Evolutionary conservation across 2,329 filamentous ascomycete species (phyloP), one percentile per base, ranked within the genome.

Genomic region (Monilinia polystroma): DNA sequence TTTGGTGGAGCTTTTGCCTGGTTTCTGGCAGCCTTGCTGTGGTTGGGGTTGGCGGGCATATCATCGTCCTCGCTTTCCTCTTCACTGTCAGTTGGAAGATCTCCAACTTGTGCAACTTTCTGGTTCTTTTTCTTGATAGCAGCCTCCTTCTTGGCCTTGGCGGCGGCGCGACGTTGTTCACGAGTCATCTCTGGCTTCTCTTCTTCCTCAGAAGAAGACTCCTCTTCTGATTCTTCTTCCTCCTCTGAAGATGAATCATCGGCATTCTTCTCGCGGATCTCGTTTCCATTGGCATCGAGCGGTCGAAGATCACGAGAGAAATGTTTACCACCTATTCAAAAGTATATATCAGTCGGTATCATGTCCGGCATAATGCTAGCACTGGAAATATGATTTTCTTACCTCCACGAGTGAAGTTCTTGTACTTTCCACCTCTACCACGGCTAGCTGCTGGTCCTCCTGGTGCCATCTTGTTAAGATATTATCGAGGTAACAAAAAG

Each of bases 371-470:
- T 11, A 35, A 35, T 35, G 5, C 6, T 35, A 41, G 4, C 8
- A 32, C 12, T 4, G 23, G 2, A 11, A 38, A n/a, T 18, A 29
- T 26, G 5, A 16, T 26, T 26, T 49, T 75, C 85, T 73, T 81
- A 94, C 94, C 93, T 84, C 94, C 94, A 80, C 94, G 86, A 73
- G 92, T 93, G 73, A 90, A 92, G 83, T 97, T 98, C 82, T 88
- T 91, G 79, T 94, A 97, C 81, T 98, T 98, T 80, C 93, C 92
- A 75, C 90, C 93, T 77, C 93, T 90, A 73, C 92, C 93, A 72
- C 79, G 78, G 68, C 66, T 72, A 38, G 74, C 76, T 73, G 75
- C 73, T 59, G 76, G 74, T 72, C 75, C 75, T 72, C 76, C 85
- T 71, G 89, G 82, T 78, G 84, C 84, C 79, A 82, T 84, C 70